Evolutionary conservation across 1,284 basidiomycete species (phyloP), one percentile per base, ranked within the genome.

Genomic region (Inonotus hispidus): DNA sequence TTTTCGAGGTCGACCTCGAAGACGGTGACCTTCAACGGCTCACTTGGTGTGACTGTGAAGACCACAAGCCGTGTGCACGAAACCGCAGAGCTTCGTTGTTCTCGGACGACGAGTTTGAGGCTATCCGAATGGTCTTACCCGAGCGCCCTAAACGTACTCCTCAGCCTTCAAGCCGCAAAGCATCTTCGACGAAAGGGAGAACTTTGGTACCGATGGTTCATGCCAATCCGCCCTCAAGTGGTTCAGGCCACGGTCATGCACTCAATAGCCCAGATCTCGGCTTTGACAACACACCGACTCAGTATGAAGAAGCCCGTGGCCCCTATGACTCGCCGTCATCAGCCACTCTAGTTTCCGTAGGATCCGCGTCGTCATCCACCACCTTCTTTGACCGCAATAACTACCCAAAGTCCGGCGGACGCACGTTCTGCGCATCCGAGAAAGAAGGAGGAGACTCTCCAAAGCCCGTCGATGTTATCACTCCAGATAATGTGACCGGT

Each of bases 61-160:
- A 43, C 3, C 41, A 43, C 19, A 43, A 43, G 1, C 16, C 16
- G 56, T 2, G 29, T 23, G 16, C 3, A 11, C 43, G 21, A 11
- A 29, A 27, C n/a, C 39, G 53, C 43, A 60, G 39, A 43, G 27
- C 49, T n/a, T 60, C 59, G 3, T 47, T 61, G 35, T 45, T 56
- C 32, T 43, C 60, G 8, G 47, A 61, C 23, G 60, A 61, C 49
- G 60, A 61, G 27, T 61, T 56, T 23, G 37, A 56, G 23, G 38
- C 60, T 3, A 61, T 61, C n/a, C 38, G 47, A 35, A 56, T 61
- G 54, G 32, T 29, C 7, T 13, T 59, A 5, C 46, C 58, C 37
- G 41, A 59, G 38, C 58, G 58, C 14, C 14, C 37, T 23, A 35
- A 47, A 21, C n/a, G 19, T n/a, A 4, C 58, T 41, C 11, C 45